Base-by-base conservation (phyloP, 805 yeast genomes). In the Yarrowia hollandica region DNA sequence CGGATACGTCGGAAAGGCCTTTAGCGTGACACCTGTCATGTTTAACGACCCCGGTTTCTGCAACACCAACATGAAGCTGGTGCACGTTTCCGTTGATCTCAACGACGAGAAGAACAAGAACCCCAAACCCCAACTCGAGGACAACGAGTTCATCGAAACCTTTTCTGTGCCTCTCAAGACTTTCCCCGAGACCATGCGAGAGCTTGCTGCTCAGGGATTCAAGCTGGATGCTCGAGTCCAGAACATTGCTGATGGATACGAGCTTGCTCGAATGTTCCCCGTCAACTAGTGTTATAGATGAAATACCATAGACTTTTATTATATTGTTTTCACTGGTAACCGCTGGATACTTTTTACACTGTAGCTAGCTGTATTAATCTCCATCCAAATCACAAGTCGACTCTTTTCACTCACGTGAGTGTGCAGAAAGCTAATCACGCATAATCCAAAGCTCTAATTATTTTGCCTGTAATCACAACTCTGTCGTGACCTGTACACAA, bases 131-230 rank as follows among this genome's bases (percentile, higher is more conserved):
- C 78, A 86, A 63, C 76, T 94, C 62, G 97, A 94, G 73, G 97
- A 90, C 6, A 86, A 84, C 62, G 99, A 92, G 74, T 92, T 87
- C 69, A 94, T 92, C 55, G 97, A 90, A 66, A 84, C 89, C n/a
- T 88, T 92, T 69, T 77, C 82, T 3, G 67, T 73, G 28, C 90
- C 91, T 12, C 71, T 90, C 64, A 71, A 73, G 14, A 71, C 76
- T 15, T 78, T 92, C 44, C 82, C 85, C 6, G 78, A 76, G 22
- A 79, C 75, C 23, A 69, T 92, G 69, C 72, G 72, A 8, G 69
- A 75, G 25, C 71, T 90, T 16, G 80, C 76, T 22, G 65, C 71
- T 1, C 79, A 88, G 70, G 96, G 96, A 0, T 89, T 82, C 70
- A 80, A 80, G 26, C 75, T 92, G 28, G 99, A 94, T 73, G 92